phyloP scores from a whole-genome alignment of 1,284 basidiomycete genomes.

The Austropuccinia psidii region DNA sequence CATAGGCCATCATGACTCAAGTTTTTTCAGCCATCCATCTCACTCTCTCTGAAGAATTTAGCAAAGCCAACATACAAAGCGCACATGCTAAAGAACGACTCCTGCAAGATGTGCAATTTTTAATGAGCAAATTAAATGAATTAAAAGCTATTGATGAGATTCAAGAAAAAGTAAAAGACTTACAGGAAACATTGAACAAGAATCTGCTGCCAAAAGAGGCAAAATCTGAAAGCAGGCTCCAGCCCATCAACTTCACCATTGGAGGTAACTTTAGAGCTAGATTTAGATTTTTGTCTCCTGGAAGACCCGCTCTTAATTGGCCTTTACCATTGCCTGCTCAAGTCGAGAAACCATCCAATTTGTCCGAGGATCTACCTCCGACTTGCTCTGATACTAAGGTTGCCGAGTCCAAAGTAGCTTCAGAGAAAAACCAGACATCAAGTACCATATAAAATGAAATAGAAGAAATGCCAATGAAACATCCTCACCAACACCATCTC shows the following conservation, averaged over 20 bases:
- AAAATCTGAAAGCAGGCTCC: neutral
- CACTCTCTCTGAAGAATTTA: constrained; percentile 73
- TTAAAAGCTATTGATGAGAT: constrained; percentile 39
- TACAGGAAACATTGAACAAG: neutral
- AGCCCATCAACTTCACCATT: no score
- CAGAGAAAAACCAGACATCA: no score
- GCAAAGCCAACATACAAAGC: constrained; percentile 66
- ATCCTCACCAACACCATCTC: no score
- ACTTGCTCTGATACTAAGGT: no score
- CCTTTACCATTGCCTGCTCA: neutral
- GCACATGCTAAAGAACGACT: constrained; percentile 63
- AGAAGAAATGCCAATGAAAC: no score
- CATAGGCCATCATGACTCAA: constrained; percentile 77
- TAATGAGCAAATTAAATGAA: constrained; percentile 40
- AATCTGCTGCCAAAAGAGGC: neutral
- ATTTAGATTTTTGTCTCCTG: constrained; percentile 24
- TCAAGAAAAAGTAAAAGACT: neutral
- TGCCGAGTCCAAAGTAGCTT: no score
- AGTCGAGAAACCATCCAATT: no score
- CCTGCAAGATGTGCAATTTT: constrained; percentile 40
- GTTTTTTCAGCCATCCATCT: constrained; percentile 86
- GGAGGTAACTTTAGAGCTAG: neutral
- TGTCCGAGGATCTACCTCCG: no score
- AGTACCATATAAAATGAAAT: no score
- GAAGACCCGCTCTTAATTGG: neutral